Conservation (phyloP, 805 yeast species). For the Saturnispora quitensis region DNA sequence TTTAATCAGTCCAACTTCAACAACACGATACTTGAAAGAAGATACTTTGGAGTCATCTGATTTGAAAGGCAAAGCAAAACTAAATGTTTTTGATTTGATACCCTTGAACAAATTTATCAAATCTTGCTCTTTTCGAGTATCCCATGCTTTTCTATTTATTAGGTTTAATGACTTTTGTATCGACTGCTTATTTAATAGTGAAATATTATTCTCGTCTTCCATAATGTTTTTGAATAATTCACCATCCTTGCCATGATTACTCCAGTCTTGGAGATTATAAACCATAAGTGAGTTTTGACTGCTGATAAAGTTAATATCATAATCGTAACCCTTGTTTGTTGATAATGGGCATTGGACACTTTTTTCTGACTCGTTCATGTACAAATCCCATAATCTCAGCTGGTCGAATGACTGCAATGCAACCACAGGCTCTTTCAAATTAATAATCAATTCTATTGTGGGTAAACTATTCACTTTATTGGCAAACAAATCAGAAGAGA, state of each 20-base stretch:
- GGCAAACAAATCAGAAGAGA: constrained; percentile 26
- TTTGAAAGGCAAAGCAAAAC: constrained; percentile 1
- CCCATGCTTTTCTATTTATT: constrained; percentile 16
- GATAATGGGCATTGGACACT: constrained; percentile 22
- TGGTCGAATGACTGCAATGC: constrained; percentile 15
- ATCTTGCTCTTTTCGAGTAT: constrained; percentile 12
- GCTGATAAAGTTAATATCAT: constrained; percentile 26
- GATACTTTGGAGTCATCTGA: background rate
- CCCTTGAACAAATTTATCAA: constrained; percentile 4
- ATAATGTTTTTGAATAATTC: background rate
- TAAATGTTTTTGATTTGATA: constrained; percentile 9
- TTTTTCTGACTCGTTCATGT: constrained; percentile 23
- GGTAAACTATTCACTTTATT: constrained; percentile 19
- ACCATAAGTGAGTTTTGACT: constrained; percentile 22
- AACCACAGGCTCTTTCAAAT: constrained; percentile 16
- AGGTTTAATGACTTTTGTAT: constrained; percentile 18
- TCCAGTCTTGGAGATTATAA: constrained; percentile 14
- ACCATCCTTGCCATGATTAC: constrained; percentile 7
- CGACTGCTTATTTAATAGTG: constrained; percentile 15
- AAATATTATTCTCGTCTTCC: constrained; percentile 10
- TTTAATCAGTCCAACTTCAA: constrained; percentile 17
- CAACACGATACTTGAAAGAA: constrained; percentile 8
- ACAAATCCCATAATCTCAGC: constrained; percentile 13
- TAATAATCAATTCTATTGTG: constrained; percentile 26
- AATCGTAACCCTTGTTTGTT: constrained; percentile 7